phyloP scores from a whole-genome alignment of 768 basidiomycete genomes.

The Phylloporus arenicola region DNA sequence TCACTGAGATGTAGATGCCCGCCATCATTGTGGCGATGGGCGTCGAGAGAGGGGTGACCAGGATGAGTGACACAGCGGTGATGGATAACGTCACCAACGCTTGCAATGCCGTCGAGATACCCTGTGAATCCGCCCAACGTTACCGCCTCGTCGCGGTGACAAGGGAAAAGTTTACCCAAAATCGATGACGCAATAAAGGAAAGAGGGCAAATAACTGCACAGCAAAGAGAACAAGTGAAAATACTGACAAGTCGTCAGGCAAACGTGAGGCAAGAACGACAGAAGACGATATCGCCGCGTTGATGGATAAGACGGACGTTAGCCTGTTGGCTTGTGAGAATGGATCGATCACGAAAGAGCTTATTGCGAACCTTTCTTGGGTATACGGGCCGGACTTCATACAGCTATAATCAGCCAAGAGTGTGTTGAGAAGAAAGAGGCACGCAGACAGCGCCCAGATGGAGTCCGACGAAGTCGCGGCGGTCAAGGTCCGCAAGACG shows the following conservation, averaged over 20 bases:
- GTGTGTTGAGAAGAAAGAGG: slow-evolving; percentile 74
- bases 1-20: slow-evolving; percentile 48
- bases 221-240: slow-evolving; percentile 81
- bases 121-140: slow-evolving; percentile 34
- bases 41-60: slow-evolving; percentile 51
- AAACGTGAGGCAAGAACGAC: slow-evolving; percentile 92
- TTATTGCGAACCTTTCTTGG: slow-evolving; percentile 52
- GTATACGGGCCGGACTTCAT: slow-evolving; percentile 38
- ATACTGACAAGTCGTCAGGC: slow-evolving; percentile 76
- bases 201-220: slow-evolving; percentile 81
- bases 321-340: slow-evolving; percentile 44
- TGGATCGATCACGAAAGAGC: slow-evolving; percentile 17
- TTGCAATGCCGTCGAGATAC: slow-evolving; percentile 43
- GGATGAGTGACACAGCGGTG: slow-evolving; percentile 43
- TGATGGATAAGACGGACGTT: slow-evolving; percentile 81
- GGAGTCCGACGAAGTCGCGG: slow-evolving; percentile 92
- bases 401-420: slow-evolving; percentile 78
- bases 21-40: slow-evolving; percentile 51
- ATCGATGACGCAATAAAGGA: slow-evolving; percentile 67
- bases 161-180: slow-evolving; percentile 47
- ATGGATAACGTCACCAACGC: slow-evolving; percentile 49
- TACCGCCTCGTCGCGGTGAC: slow-evolving; percentile 7
- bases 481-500: slow-evolving; percentile 85
- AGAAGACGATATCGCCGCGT: slow-evolving; percentile 87
- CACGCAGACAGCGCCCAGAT: slow-evolving; percentile 92